Base-by-base conservation (phyloP, 768 basidiomycete species). In the Naematelia aurantialba region DNA sequence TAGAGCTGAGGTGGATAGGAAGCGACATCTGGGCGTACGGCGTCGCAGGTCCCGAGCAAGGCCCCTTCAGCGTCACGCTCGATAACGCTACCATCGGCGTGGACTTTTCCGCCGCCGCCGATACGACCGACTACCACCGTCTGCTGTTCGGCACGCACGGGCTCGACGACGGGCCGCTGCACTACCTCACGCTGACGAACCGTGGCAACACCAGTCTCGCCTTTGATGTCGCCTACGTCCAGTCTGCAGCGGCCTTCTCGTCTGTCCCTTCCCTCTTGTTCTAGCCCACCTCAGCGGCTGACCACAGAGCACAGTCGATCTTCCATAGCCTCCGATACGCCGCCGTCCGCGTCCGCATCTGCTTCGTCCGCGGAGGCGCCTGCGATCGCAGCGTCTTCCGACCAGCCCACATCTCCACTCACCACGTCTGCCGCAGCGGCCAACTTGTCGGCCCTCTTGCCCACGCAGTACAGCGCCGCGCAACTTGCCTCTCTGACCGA, bases 11-110 rank as follows among this genome's bases (percentile, higher is more conserved):
- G 22, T 12, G 30, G n/a, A 26, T 50, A 70, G 69, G 69, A 2
- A 64, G 57, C 10, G 69, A 68, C 14, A 59, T 68, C 25, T 68
- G 56, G 27, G 59, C 59, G 13, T 71, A 62, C 46, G 69, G 67
- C 2, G 58, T 65, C 3, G 27, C 55, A 5, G 67, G 69, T 19
- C 69, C 67, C 0, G 14, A 44, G 1, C 61, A 71, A 48, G 56
- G 62, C 19, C 12, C 31, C 2, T 64, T 61, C 24, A 30, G 21
- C 42, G 65, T 60, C 30, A 46, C 30, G n/a, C 50, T 71, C 21
- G 67, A 68, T 45, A 47, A 55, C 31, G 24, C 22, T 14, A 51
- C 34, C 3, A 13, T 65, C 1, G 69, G 67, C 0, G 45, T n/a
- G n/a, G n/a, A 22, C 0, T 67, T 48, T 30, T 24, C 60, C 31